phyloP scores from a whole-genome alignment of 2,329 filamentous ascomycete species.

The Nigrospora osmanthi region DNA sequence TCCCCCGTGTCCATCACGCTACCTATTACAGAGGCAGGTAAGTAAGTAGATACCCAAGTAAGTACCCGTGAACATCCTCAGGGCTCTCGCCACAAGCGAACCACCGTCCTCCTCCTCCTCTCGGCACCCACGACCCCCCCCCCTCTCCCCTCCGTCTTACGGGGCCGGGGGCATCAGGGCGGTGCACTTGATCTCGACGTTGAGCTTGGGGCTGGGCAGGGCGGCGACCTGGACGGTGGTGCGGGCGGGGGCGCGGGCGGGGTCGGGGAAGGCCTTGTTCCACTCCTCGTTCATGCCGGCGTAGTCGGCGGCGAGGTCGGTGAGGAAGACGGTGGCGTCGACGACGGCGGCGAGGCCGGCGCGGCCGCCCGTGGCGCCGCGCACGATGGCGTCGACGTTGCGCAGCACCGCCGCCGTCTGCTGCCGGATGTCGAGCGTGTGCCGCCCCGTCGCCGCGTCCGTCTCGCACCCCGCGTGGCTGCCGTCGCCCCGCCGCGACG shows the following conservation, averaged over 20 bases:
- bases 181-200: constrained; percentile 25
- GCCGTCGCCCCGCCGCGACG: constrained; percentile 22
- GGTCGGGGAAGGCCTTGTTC: constrained; percentile 25
- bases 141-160: too few relatives aligned
- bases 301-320: constrained; percentile 21
- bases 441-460: constrained; percentile 10
- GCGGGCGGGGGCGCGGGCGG: constrained; percentile 19
- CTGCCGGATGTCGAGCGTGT: constrained; percentile 18
- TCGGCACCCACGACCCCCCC: not conserved
- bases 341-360: constrained; percentile 21
- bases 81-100: not conserved
- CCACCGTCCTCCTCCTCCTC: too few relatives aligned
- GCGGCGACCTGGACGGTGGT: constrained; percentile 24
- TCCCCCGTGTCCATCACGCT: too few relatives aligned
- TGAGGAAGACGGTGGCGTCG: constrained; percentile 25
- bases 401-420: constrained; percentile 24
- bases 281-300: constrained; percentile 25
- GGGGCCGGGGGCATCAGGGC: constrained; percentile 4
- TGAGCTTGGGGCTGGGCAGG: constrained; percentile 20
- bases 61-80: too few relatives aligned
- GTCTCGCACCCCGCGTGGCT: constrained; percentile 21
- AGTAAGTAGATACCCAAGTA: too few relatives aligned
- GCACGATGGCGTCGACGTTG: constrained; percentile 21
- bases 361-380: constrained; percentile 18
- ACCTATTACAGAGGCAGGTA: too few relatives aligned